These are phyloP conservation scores for Kandelia obovata DNA, from an alignment of 345 rosid species.

Conservation along the genomic window DNA sequence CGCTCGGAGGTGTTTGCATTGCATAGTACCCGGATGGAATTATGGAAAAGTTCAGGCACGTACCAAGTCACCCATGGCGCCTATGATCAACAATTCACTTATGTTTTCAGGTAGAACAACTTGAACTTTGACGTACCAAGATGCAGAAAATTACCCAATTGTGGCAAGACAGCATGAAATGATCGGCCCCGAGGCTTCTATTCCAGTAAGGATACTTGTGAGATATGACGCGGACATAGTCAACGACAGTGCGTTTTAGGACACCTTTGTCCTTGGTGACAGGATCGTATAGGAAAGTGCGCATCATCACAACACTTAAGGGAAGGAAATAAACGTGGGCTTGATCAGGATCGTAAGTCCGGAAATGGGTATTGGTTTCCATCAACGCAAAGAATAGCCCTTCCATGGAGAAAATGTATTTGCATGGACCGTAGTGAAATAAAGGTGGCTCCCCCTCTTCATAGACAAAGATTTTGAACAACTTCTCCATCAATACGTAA, in stretches of 20 bases:
- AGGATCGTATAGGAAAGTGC: constrained; percentile 14
- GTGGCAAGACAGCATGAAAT: constrained; percentile 33
- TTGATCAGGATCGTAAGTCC: constrained; percentile 18
- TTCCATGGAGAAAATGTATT: constrained; percentile 60
- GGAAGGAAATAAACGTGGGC: constrained; percentile 25
- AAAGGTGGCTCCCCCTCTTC: constrained; percentile 72
- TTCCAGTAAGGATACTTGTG: constrained; percentile 24
- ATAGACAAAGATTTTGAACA: constrained; percentile 54
- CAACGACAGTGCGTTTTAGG: constrained; percentile 18
- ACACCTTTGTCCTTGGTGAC: constrained; percentile 19
- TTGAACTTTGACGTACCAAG: not conserved
- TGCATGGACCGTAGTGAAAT: constrained; percentile 60
- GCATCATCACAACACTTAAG: constrained; percentile 27
- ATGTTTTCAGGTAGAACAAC: not conserved
- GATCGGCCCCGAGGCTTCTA: constrained; percentile 26
- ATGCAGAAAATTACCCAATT: constrained; percentile 17
- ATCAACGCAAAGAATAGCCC: constrained; percentile 52
- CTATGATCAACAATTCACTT: not conserved
- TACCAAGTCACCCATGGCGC: constrained; percentile 29
- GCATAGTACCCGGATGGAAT: constrained; percentile 49
- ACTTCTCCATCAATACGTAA: constrained; percentile 53
- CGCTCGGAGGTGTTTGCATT: constrained; percentile 55
- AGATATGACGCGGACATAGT: constrained; percentile 16
- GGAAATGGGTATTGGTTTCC: constrained; percentile 32
- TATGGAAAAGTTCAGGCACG: constrained; percentile 31